Evolutionary conservation across 768 basidiomycete genomes (phyloP).

Genomic region (Tephrocybe sp.): DNA sequence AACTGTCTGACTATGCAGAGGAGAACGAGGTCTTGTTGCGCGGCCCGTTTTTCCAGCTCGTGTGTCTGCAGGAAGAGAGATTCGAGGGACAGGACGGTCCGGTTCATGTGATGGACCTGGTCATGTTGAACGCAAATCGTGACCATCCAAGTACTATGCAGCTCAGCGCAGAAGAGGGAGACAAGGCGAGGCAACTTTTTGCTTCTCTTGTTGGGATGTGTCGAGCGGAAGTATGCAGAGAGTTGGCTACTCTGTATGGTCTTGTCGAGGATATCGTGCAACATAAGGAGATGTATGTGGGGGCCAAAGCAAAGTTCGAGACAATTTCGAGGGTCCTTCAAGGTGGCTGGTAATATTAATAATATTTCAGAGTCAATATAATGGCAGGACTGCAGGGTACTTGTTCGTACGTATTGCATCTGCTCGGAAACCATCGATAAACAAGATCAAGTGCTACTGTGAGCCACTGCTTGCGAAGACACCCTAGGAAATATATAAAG

Average conservation of each 20-base stretch:
- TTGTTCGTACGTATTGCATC: no score
- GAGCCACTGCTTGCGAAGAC: no score
- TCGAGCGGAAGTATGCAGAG: conserved; percentile 10
- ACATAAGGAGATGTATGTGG: conserved; percentile 6
- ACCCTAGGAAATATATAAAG: no score
- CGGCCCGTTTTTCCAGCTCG: conserved; percentile 17
- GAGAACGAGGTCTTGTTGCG: conserved; percentile 16
- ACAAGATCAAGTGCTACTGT: no score
- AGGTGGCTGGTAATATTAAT: neutral
- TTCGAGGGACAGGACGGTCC: conserved; percentile 10
- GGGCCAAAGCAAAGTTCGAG: conserved; percentile 1
- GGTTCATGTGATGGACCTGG: conserved; percentile 15
- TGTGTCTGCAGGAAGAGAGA: conserved; percentile 12
- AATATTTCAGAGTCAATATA: no score
- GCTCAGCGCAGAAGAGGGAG: conserved; percentile 8
- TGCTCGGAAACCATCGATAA: no score
- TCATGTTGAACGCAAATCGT: conserved; percentile 16
- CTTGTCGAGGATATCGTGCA: conserved; percentile 8
- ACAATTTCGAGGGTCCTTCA: neutral
- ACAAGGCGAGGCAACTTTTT: conserved; percentile 15
- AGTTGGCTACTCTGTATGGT: conserved; percentile 4
- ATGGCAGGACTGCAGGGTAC: no score
- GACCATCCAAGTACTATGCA: conserved; percentile 17
- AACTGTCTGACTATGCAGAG: conserved; percentile 9
- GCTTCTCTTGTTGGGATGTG: conserved; percentile 15